A percentile compares a stretch with the other conserved stretches of the same genome.
phyloP scores from a whole-genome alignment of 2,329 filamentous ascomycete genomes.

The Fusarium chlamydosporum region DNA sequence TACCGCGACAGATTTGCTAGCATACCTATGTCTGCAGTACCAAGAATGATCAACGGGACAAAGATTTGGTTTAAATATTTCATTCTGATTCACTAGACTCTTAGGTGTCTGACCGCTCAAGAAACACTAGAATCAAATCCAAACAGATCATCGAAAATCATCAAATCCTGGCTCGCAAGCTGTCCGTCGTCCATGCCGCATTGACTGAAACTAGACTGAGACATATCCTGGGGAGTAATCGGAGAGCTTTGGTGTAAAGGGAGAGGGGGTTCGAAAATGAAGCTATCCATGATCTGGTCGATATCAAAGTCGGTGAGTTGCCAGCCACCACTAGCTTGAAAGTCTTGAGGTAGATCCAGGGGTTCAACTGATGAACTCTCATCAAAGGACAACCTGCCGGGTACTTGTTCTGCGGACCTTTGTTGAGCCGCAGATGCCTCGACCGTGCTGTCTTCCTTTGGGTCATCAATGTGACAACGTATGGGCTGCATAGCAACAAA shows the following conservation, averaged over 20 bases:
- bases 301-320: slow-evolving; percentile 7
- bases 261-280: accelerated
- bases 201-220: background rate
- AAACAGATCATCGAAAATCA: slow-evolving; percentile 13
- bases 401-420: accelerated
- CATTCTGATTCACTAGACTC: too few relatives aligned
- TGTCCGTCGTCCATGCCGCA: background rate
- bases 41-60: too few relatives aligned
- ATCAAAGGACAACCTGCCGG: background rate
- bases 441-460: accelerated
- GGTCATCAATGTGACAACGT: background rate
- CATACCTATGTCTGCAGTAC: too few relatives aligned
- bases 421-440: accelerated
- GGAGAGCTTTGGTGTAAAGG: background rate
- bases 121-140: slow-evolving; percentile 4
- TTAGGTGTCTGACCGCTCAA: background rate
- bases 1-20: too few relatives aligned
- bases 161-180: background rate
- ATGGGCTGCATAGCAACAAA: slow-evolving; percentile 4
- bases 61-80: too few relatives aligned
- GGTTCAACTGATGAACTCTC: accelerated
- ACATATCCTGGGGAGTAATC: too few relatives aligned
- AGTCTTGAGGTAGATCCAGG: background rate
- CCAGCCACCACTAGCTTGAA: background rate
- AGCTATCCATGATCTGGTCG: slow-evolving; percentile 23